These are phyloP conservation scores for Leptoxyphium fumago DNA, from an alignment of 2,329 filamentous ascomycete genomes.

Conservation along the genomic window DNA sequence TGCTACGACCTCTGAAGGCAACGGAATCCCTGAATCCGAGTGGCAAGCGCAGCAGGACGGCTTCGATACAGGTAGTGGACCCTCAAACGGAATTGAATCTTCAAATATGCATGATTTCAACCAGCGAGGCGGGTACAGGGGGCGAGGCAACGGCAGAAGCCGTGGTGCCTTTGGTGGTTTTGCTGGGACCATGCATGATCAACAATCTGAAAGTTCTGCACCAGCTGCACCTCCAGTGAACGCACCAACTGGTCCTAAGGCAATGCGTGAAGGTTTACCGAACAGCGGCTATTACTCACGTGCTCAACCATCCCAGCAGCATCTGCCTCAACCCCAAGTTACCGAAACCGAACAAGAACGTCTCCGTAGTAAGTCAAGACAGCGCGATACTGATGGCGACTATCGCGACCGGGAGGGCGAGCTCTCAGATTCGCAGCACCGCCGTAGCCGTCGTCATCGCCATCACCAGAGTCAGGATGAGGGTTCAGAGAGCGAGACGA, in stretches of 20 bases:
- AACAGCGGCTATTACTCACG: slow-evolving; percentile 53
- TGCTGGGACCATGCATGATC: slow-evolving; percentile 12
- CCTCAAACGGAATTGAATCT: no score
- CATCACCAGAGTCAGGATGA: slow-evolving; percentile 33
- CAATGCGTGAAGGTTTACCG: slow-evolving; percentile 77
- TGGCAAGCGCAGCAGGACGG: background rate
- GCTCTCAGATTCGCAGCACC: slow-evolving; percentile 24
- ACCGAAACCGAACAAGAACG: slow-evolving; percentile 1
- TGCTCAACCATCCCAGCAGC: slow-evolving; percentile 4
- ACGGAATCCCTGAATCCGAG: background rate
- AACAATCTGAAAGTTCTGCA: slow-evolving; percentile 2
- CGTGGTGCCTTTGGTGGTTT: slow-evolving; percentile 25
- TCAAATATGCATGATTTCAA: background rate
- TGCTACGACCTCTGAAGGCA: background rate
- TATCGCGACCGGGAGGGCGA: slow-evolving; percentile 20
- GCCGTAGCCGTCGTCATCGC: slow-evolving; percentile 33
- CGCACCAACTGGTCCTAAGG: slow-evolving; percentile 85
- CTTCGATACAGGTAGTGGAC: background rate
- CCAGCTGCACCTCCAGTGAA: slow-evolving; percentile 20
- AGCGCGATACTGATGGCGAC: slow-evolving; percentile 5
- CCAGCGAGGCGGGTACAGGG: background rate
- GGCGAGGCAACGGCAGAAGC: background rate
- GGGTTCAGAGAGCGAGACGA: slow-evolving; percentile 27
- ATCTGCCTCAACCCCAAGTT: slow-evolving; percentile 1
- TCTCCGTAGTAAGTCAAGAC: slow-evolving; percentile 1